Evolutionary conservation across 148 eudicot species (phyloP).

Genomic region (Rheum nobile): DNA sequence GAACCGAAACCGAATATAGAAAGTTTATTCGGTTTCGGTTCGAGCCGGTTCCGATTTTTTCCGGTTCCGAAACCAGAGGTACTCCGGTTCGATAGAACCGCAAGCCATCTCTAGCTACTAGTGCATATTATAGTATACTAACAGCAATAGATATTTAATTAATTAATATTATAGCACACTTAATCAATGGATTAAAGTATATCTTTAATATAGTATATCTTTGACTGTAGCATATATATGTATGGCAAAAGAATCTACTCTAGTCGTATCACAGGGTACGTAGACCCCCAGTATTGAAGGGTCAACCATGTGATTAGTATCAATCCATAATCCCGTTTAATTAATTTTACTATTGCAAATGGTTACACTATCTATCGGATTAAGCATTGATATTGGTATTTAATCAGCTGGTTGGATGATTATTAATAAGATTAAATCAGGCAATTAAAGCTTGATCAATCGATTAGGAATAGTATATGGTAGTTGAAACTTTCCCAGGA

Average conservation of each 20-base stretch:
- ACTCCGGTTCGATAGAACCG: no score
- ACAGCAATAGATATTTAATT: not conserved
- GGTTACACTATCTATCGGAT: not conserved
- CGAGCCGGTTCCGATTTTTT: no score
- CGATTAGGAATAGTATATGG: not conserved
- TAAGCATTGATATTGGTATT: not conserved
- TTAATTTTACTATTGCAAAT: not conserved
- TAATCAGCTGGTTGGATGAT: not conserved
- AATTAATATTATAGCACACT: not conserved
- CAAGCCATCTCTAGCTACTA: not conserved
- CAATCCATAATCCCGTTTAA: not conserved
- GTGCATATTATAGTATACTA: not conserved
- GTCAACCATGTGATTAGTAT: conserved; percentile 4
- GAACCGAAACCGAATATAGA: no score
- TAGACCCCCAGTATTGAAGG: conserved; percentile 5
- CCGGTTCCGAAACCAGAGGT: no score
- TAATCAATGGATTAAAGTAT: not conserved
- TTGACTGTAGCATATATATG: not conserved
- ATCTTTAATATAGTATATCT: not conserved
- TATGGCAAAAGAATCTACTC: not conserved
- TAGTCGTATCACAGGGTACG: not conserved
- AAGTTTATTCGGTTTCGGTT: no score
- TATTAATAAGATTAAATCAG: not conserved
- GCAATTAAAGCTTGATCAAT: not conserved
- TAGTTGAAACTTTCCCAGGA: not conserved